Conservation (phyloP, 2,329 filamentous ascomycete species). For the Calonectria pteridis region DNA sequence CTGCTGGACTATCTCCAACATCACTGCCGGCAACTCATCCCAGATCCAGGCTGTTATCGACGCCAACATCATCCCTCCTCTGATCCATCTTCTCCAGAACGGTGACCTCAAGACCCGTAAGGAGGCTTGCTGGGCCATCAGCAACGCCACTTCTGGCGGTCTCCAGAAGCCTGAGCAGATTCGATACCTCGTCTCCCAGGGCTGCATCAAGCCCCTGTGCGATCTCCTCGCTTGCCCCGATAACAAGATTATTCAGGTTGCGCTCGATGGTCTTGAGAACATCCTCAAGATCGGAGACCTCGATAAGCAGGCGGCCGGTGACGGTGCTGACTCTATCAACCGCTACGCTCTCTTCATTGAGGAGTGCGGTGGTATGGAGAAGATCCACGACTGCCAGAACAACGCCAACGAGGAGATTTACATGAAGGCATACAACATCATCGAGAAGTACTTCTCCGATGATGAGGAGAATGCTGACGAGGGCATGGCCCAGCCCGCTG, state of each 20-base stretch:
- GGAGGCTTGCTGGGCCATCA: constrained; percentile 99
- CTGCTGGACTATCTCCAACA: constrained; percentile 99
- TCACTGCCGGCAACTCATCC: constrained; percentile 96
- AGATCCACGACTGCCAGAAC: constrained; percentile 99
- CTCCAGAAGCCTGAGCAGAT: constrained; percentile 99
- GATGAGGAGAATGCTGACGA: constrained; percentile 95
- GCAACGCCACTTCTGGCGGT: constrained; percentile 96
- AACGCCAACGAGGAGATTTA: constrained; percentile 99
- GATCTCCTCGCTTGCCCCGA: constrained; percentile 96
- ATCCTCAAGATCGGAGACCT: constrained; percentile 99
- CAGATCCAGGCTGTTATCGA: constrained; percentile 98
- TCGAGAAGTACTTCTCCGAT: constrained; percentile 99
- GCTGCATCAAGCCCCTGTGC: constrained; percentile 97
- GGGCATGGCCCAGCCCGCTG: constrained; percentile 72
- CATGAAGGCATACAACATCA: constrained; percentile 99
- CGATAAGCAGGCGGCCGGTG: constrained; percentile 90
- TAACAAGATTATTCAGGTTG: constrained; percentile 99
- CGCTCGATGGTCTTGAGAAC: constrained; percentile 97
- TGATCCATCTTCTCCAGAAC: constrained; percentile 96
- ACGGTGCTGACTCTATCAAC: constrained; percentile 86
- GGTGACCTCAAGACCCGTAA: constrained; percentile 99
- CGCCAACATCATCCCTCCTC: constrained; percentile 93
- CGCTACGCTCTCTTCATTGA: constrained; percentile 98
- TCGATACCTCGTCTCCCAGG: constrained; percentile 90
- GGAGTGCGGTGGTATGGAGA: constrained; percentile 99